phyloP scores from a whole-genome alignment of 2,329 filamentous ascomycete genomes.

The Penicillium sclerotiorum region DNA sequence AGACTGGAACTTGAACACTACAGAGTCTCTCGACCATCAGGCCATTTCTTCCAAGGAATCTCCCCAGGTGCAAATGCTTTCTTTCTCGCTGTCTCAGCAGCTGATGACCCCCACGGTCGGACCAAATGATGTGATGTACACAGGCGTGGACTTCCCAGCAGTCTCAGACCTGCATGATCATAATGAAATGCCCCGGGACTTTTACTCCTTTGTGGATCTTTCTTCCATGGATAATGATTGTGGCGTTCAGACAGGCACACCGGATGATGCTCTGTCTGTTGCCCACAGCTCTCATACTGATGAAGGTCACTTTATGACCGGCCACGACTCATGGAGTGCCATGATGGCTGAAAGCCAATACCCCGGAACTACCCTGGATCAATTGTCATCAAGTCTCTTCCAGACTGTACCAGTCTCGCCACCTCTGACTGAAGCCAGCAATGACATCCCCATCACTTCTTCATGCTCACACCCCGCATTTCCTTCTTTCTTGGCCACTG shows the following conservation, averaged over 20 bases:
- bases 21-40: conserved; percentile 44
- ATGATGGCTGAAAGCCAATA: conserved; percentile 39
- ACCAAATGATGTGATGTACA: conserved; percentile 43
- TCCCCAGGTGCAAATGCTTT: conserved; percentile 46
- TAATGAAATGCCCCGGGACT: conserved; percentile 43
- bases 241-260: conserved; percentile 36
- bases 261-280: conserved; percentile 41
- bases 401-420: conserved; percentile 45
- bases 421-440: conserved; percentile 45
- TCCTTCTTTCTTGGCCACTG: conserved; percentile 39
- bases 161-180: conserved; percentile 41
- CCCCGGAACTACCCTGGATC: conserved; percentile 39
- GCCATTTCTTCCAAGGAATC: conserved; percentile 43
- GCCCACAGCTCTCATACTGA: conserved; percentile 43
- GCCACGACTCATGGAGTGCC: conserved; percentile 39
- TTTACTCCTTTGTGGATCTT: conserved; percentile 44
- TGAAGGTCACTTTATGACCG: conserved; percentile 37
- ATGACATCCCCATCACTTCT: conserved; percentile 45
- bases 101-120: conserved; percentile 42
- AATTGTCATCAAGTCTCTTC: conserved; percentile 39
- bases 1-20: conserved; percentile 42
- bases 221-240: conserved; percentile 46
- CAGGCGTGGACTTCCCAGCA: conserved; percentile 42
- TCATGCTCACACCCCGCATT: conserved; percentile 44
- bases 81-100: conserved; percentile 46